Conservation (phyloP, 1,284 basidiomycete species). For the Cutaneotrichosporon sp. region DNA sequence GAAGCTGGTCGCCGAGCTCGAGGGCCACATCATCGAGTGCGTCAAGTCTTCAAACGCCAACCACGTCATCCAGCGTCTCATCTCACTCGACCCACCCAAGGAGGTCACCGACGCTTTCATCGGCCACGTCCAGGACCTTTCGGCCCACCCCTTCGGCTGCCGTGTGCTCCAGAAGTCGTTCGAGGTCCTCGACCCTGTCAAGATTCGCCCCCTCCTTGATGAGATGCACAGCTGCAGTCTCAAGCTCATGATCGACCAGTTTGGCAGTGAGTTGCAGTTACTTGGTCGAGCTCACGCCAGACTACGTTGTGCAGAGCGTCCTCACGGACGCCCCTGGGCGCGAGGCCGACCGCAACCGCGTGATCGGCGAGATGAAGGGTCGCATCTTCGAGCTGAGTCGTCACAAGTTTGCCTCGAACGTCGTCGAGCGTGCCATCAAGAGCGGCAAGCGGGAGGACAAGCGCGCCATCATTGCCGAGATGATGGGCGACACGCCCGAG, state of each 20-base stretch:
- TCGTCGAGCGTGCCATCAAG: slow-evolving; percentile 87
- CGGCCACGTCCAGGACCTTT: slow-evolving; percentile 79
- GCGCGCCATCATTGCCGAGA: slow-evolving; percentile 73
- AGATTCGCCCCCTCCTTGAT: slow-evolving; percentile 73
- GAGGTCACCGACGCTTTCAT: slow-evolving; percentile 75
- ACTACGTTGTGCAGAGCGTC: slow-evolving; percentile 95
- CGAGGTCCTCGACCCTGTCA: slow-evolving; percentile 73
- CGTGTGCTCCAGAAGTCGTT: slow-evolving; percentile 92
- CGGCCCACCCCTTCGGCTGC: slow-evolving; percentile 92
- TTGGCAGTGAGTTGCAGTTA: slow-evolving; percentile 64
- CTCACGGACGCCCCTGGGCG: slow-evolving; percentile 69
- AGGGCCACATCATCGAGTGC: slow-evolving; percentile 78
- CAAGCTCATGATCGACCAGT: slow-evolving; percentile 81
- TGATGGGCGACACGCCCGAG: slow-evolving; percentile 51
- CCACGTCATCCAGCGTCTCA: slow-evolving; percentile 71
- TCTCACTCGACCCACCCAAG: slow-evolving; percentile 75
- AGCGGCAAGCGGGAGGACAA: slow-evolving; percentile 67
- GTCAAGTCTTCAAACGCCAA: slow-evolving; percentile 94
- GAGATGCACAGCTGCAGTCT: slow-evolving; percentile 75
- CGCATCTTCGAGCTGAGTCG: slow-evolving; percentile 76
- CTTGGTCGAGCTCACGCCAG: slow-evolving; percentile 44
- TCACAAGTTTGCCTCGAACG: slow-evolving; percentile 97
- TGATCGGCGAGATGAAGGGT: slow-evolving; percentile 73
- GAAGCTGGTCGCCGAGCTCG: slow-evolving; percentile 74
- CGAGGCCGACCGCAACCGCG: slow-evolving; percentile 66